Base-by-base conservation (phyloP, 2,329 filamentous ascomycete genomes). In the Ustulina deusta region DNA sequence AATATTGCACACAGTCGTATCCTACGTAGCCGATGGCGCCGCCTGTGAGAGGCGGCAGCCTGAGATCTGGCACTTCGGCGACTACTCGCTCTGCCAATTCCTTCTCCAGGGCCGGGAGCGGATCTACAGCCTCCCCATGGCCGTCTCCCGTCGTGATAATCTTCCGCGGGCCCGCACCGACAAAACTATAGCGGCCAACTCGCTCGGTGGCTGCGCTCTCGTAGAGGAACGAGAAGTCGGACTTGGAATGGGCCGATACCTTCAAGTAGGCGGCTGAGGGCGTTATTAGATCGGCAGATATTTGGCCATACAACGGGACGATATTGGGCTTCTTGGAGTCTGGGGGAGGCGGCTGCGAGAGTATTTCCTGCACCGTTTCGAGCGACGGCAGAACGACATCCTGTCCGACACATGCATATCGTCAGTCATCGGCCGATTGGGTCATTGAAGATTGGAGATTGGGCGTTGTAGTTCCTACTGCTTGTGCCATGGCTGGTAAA, bases 1-100 rank as follows among this genome's bases (percentile, higher is more conserved):
- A 99, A 82, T 98, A 98, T 77, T 91, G 90, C 75, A 99, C 93
- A 80, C 96, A 99, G 79, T 99, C 96, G 78, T 99, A 99, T 61
- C 94, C 94, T 6, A 98, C 93, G 79, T 98, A 99, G 67, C 96
- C 96, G 75, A 99, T 93, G 13, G 94, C 96, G 57, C 96, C 96
- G 46, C 94, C 96, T 0, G 93, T 93, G 82, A 99, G 84, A 29
- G 93, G 92, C 59, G 96, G 96, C 42, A 99, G 86, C 74, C 87
- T 88, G 75, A 98, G 83, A 0, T 90, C 93, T 0, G 96, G 94
- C 3, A 99, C 89, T 46, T 92, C 88, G 38, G 94, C 92, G 70
- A 97, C 93, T 29, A 93, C 88, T 79, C 90, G 91, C 76, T 92
- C 85, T 20, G 89, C 86, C 51, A 99, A 87, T 81, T 97, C 94